Base-by-base conservation (phyloP, 2,329 filamentous ascomycete genomes). In the Daldinia sp. region DNA sequence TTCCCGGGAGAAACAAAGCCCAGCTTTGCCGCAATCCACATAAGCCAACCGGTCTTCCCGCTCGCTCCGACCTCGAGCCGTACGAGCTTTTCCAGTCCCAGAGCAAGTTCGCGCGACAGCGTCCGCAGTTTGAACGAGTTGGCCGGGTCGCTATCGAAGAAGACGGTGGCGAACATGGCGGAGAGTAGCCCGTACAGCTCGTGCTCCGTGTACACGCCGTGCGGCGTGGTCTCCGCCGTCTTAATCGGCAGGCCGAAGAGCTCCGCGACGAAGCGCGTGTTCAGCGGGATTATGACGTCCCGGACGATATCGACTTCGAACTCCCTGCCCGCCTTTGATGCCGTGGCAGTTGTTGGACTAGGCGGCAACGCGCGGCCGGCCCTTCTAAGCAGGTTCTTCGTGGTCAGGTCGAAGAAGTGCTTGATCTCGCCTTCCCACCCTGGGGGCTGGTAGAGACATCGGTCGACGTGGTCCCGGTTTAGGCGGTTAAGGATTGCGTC, bases 221-320 rank as follows among this genome's bases (percentile, higher is more conserved):
- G 78, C 0, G 85, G 82, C 6, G 65, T 51, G 48, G 83, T 82
- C 61, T 84, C 81, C 42, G 82, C 81, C 9, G 84, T 86, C 78
- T 87, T 88, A 71, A 88, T 78, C 2, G 86, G 86, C 15, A 88
- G 77, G 6, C 82, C 83, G 74, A 88, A 88, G 63, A 88, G 76
- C 46, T 83, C 83, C 7, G 86, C 82, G 2, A 85, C 84, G 70
- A 88, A 88, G 68, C 87, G 85, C 7, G 87, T 84, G 56, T 85
- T 85, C 3, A 84, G 83, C 3, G 87, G 75, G 71, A 87, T 86
- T 35, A 86, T 86, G 59, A 88, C 79, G 33, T 77, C 76, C 15
- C 75, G 69, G 9, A 88, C 85, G 67, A 90, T 85, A 72, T 90
- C 88, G 56, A 90, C 83, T 76, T 89, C 87, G 69, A 85, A 85